A percentile compares a stretch with the other conserved stretches of the same genome.
Evolutionary conservation across 495 filamentous ascomycete genomes (phyloP).

Genomic region (Tetracladium setigerum): DNA sequence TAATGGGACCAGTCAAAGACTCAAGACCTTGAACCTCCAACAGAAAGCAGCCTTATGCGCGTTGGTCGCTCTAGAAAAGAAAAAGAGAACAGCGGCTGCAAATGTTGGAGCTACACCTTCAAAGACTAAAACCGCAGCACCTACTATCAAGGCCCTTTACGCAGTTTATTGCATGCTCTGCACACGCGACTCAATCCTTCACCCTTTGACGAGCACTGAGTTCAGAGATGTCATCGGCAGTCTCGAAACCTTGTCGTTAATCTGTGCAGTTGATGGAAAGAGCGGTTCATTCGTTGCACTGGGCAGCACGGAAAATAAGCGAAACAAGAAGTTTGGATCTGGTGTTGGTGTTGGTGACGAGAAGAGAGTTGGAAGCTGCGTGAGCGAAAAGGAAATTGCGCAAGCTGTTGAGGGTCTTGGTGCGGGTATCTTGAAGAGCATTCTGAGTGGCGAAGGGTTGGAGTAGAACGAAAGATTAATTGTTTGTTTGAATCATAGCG

Average conservation of each 20-base stretch:
- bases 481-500: conserved; percentile 3
- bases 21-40: conserved; percentile 84
- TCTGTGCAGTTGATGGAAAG: conserved; percentile 69
- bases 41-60: conserved; percentile 94
- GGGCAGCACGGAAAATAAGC: conserved; percentile 51
- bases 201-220: conserved; percentile 79
- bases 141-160: conserved; percentile 72
- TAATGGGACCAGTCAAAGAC: conserved; percentile 72
- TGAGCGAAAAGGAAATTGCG: conserved; percentile 70
- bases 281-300: conserved; percentile 52
- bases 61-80: conserved; percentile 70
- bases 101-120: conserved; percentile 49
- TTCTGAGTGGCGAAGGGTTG: conserved; percentile 35
- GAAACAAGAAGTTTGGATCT: conserved; percentile 34
- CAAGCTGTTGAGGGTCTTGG: conserved; percentile 63
- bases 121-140: conserved; percentile 45
- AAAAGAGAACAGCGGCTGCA: conserved; percentile 34
- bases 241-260: conserved; percentile 74
- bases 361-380: conserved; percentile 65
- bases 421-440: conserved; percentile 43
- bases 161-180: conserved; percentile 74
- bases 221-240: conserved; percentile 91
- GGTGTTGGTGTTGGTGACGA: conserved; percentile 45
- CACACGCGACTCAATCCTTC: conserved; percentile 72
- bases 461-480: conserved; percentile 8